Base-by-base conservation (phyloP, 768 basidiomycete genomes). In the Psilocybe subaeruginosa region DNA sequence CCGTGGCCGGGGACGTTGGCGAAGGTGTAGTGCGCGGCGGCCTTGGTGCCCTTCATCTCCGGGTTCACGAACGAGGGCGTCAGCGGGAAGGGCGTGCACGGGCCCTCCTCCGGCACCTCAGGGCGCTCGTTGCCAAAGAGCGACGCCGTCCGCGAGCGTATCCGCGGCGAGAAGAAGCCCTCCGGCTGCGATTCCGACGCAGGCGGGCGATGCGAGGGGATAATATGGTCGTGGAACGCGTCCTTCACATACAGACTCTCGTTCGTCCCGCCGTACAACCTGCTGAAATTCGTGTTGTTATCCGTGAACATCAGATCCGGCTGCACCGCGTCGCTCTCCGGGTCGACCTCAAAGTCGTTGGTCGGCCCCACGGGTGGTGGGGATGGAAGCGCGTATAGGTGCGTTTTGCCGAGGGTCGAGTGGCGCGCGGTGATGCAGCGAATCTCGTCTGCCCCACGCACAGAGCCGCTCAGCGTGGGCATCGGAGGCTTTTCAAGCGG, bases 171-270 rank as follows among this genome's bases (percentile, higher is more conserved):
- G 70, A 85, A 86, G 59, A 83, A 78, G 2, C 73, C 71, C 64
- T 82, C 82, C 17, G 75, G 70, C 53, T 75, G 71, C 0, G 75
- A 77, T 17, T 85, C 80, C 2, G 80, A 75, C 14, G 70, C 74
- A 68, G 78, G 77, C 4, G 91, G 91, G 45, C 93, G 88, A 74
- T 99, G 97, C 4, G 81, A 82, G 1, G 88, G 87, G 65, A 99
- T 89, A 73, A 99, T 93, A 73, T 99, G 93, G 74, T 99, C 96
- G 69, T 99, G 97, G 81, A 99, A 99, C 9, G 92, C 96, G 70
- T 99, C 97, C 77, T 99, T 99, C 69, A 92, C 92, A 69, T 89
- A 95, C 2, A 85, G 82, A 0, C 88, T 87, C 54, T 84, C 80
- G 78, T 99, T 99, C 66, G 88, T 79, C 6, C 92, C 95, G 19